Evolutionary conservation across 2,329 filamentous ascomycete species (phyloP).

Genomic region (Diaporthe sp.): DNA sequence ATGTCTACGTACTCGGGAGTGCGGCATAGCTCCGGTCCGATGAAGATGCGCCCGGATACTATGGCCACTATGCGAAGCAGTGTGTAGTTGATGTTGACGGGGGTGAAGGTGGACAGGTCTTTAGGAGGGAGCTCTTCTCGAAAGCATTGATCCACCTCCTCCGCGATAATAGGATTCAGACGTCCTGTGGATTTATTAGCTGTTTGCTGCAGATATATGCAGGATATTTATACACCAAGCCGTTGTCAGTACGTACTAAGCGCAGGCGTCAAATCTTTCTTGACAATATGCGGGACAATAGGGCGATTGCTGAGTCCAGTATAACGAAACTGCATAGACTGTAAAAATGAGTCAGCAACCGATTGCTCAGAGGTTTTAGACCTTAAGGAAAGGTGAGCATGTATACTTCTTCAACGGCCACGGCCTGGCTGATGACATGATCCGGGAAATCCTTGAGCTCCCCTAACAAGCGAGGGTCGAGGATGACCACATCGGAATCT

Average conservation of each 20-base stretch:
- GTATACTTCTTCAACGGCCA: constrained; percentile 24
- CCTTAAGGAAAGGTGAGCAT: background rate
- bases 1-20: constrained; percentile 60
- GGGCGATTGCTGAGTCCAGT: constrained; percentile 1
- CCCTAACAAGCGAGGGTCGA: constrained; percentile 19
- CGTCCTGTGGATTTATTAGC: constrained; percentile 42
- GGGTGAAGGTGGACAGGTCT: constrained; percentile 53
- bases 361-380: background rate
- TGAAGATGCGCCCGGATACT: constrained; percentile 62
- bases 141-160: constrained; percentile 55
- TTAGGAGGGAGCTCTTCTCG: constrained; percentile 51
- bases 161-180: constrained; percentile 55
- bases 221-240: no score
- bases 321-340: constrained; percentile 33
- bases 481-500: constrained; percentile 24
- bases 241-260: constrained; percentile 24
- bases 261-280: constrained; percentile 32
- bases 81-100: constrained; percentile 55
- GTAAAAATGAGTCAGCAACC: background rate
- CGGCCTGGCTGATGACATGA: constrained; percentile 23
- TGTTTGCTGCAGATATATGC: background rate
- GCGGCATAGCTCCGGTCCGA: constrained; percentile 62
- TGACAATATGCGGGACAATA: constrained; percentile 36
- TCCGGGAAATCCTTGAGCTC: constrained; percentile 38
- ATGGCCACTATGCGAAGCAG: constrained; percentile 62